Percentiles rank a stretch among this genome's conserved stretches.
Conservation (phyloP, 805 yeast species). For the Diddensiella caesifluorescens region DNA sequence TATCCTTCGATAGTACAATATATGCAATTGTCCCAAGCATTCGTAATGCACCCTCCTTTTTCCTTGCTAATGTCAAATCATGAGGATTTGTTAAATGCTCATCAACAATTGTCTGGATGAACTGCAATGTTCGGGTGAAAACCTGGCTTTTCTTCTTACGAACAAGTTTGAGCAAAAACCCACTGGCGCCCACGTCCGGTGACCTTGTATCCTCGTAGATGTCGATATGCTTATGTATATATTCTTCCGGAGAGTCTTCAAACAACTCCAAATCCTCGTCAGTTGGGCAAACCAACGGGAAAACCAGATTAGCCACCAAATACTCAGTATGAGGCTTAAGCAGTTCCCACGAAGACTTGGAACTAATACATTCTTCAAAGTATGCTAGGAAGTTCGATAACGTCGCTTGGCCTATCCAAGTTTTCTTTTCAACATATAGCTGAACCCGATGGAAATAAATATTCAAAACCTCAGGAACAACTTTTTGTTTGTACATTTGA, state of each 20-base stretch:
- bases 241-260: slow-evolving; percentile 85
- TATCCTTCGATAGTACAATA: slow-evolving; percentile 48
- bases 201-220: slow-evolving; percentile 53
- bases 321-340: slow-evolving; percentile 61
- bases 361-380: slow-evolving; percentile 54
- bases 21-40: slow-evolving; percentile 66
- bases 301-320: slow-evolving; percentile 64
- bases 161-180: slow-evolving; percentile 65
- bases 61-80: slow-evolving; percentile 43
- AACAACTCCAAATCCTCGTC: slow-evolving; percentile 65
- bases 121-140: slow-evolving; percentile 40
- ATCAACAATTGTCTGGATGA: slow-evolving; percentile 47
- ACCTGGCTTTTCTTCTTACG: slow-evolving; percentile 48
- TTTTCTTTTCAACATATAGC: slow-evolving; percentile 57
- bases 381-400: slow-evolving; percentile 62
- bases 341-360: slow-evolving; percentile 58
- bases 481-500: slow-evolving; percentile 45
- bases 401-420: slow-evolving; percentile 67
- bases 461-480: slow-evolving; percentile 67
- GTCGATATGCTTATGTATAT: slow-evolving; percentile 68
- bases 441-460: slow-evolving; percentile 63
- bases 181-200: slow-evolving; percentile 76
- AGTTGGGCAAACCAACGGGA: slow-evolving; percentile 68
- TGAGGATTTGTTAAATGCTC: slow-evolving; percentile 32
- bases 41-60: slow-evolving; percentile 74